Evolutionary conservation across 1,284 basidiomycete genomes (phyloP).

Genomic region (Gomphus bonarii): DNA sequence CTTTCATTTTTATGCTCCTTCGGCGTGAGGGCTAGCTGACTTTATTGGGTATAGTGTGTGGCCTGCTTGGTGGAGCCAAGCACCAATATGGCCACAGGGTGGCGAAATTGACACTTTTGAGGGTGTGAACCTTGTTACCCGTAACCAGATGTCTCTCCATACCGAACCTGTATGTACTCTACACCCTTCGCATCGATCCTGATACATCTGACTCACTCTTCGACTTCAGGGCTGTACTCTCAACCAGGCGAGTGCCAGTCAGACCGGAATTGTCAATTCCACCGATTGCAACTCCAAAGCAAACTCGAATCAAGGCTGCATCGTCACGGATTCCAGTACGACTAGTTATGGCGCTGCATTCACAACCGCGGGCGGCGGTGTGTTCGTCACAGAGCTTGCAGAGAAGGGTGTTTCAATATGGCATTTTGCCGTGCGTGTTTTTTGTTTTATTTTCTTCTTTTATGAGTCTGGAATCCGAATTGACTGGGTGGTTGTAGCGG

Average conservation of each 20-base stretch:
- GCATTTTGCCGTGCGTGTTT: slow-evolving; percentile 51
- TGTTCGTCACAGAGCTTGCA: slow-evolving; percentile 65
- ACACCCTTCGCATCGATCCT: neutral
- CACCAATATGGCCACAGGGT: slow-evolving; percentile 50
- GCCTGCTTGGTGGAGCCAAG: slow-evolving; percentile 51
- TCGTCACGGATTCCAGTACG: slow-evolving; percentile 39
- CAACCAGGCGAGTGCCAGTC: slow-evolving; percentile 32
- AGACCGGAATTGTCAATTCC: slow-evolving; percentile 44
- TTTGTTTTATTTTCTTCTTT: neutral
- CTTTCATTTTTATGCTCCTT: neutral
- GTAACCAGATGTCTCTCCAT: slow-evolving; percentile 63
- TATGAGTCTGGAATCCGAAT: too few species aligned
- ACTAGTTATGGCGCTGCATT: slow-evolving; percentile 58
- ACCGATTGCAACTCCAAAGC: slow-evolving; percentile 49
- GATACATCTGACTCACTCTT: neutral
- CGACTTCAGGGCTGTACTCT: slow-evolving; percentile 34
- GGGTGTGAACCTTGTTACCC: slow-evolving; percentile 52
- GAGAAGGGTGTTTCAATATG: slow-evolving; percentile 57
- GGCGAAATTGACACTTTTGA: slow-evolving; percentile 75
- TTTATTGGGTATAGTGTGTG: slow-evolving; percentile 54
- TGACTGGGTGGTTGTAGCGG: slow-evolving; percentile 26
- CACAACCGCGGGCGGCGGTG: slow-evolving; percentile 53
- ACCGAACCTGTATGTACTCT: slow-evolving; percentile 32
- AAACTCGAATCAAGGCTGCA: slow-evolving; percentile 54
- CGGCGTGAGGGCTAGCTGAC: neutral